These are phyloP conservation scores for Penstemon barbatus DNA, from an alignment of 257 asterid species.

Conservation along the genomic window DNA sequence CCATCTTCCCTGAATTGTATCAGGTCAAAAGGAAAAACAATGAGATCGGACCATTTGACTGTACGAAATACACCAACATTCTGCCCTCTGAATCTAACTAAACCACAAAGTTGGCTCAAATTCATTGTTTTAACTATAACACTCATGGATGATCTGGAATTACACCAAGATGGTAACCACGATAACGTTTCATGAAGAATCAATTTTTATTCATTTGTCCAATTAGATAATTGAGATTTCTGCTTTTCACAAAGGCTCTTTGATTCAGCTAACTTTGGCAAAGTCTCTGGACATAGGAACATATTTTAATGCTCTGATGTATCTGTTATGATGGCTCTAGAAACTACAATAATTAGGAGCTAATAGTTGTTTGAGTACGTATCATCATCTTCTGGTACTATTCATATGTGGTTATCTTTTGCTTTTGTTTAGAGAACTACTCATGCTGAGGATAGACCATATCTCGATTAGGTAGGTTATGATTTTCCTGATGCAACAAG, in stretches of 20 bases:
- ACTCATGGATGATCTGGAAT: conserved; percentile 29
- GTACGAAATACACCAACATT: conserved; percentile 65
- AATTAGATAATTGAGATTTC: neutral
- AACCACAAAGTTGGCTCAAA: conserved; percentile 35
- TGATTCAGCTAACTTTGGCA: neutral
- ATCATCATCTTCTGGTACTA: neutral
- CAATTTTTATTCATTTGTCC: conserved; percentile 1
- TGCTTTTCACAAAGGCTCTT: conserved; percentile 1
- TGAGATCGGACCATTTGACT: conserved; percentile 81
- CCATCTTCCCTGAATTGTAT: conserved; percentile 18
- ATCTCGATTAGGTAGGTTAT: neutral
- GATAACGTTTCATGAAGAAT: conserved; percentile 20
- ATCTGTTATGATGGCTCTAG: neutral
- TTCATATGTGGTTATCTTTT: neutral
- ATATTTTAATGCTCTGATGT: neutral
- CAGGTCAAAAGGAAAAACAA: conserved; percentile 82
- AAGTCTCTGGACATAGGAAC: conserved; percentile 9
- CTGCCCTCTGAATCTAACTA: conserved; percentile 43
- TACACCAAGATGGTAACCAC: conserved; percentile 16
- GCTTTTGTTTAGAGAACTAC: neutral
- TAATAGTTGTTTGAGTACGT: neutral
- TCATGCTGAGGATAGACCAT: neutral
- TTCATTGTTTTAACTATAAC: conserved; percentile 32
- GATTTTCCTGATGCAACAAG: conserved; percentile 17
- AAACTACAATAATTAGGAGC: neutral